Evolutionary conservation across 2,329 filamentous ascomycete genomes (phyloP).

Genomic region (Pseudogymnoascus sp.): DNA sequence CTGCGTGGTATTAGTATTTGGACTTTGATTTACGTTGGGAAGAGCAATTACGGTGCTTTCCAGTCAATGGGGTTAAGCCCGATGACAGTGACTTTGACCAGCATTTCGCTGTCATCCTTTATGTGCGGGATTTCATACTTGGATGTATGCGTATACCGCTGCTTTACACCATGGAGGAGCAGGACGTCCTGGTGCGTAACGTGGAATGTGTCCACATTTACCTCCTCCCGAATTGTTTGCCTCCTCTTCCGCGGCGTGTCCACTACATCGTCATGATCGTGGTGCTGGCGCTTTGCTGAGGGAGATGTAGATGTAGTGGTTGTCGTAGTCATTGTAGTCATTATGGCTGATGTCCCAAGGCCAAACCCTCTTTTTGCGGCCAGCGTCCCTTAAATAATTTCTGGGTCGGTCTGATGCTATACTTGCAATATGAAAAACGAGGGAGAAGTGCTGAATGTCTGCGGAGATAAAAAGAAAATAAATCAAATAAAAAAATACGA

Average conservation of each 20-base stretch:
- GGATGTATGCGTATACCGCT: conserved; percentile 40
- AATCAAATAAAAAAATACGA: background rate
- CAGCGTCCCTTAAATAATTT: background rate
- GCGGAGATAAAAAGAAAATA: background rate
- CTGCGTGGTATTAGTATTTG: conserved; percentile 50
- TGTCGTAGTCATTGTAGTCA: background rate
- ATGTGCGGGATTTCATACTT: conserved; percentile 40
- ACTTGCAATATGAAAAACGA: background rate
- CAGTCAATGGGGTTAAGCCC: conserved; percentile 74
- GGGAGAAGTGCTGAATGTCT: background rate
- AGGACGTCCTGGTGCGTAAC: conserved; percentile 36
- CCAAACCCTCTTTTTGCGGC: background rate
- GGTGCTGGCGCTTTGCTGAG: background rate
- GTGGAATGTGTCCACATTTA: background rate
- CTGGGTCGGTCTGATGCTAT: background rate
- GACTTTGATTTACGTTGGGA: conserved; percentile 52
- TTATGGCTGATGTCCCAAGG: background rate
- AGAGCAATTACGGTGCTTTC: conserved; percentile 65
- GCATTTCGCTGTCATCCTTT: conserved; percentile 48
- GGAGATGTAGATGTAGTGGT: background rate
- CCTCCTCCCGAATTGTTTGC: background rate
- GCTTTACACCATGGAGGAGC: conserved; percentile 40
- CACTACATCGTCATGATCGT: background rate
- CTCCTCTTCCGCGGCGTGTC: background rate
- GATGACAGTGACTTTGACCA: conserved; percentile 51